Conservation (phyloP, 768 basidiomycete genomes). For the Saitozyma podzolica region DNA sequence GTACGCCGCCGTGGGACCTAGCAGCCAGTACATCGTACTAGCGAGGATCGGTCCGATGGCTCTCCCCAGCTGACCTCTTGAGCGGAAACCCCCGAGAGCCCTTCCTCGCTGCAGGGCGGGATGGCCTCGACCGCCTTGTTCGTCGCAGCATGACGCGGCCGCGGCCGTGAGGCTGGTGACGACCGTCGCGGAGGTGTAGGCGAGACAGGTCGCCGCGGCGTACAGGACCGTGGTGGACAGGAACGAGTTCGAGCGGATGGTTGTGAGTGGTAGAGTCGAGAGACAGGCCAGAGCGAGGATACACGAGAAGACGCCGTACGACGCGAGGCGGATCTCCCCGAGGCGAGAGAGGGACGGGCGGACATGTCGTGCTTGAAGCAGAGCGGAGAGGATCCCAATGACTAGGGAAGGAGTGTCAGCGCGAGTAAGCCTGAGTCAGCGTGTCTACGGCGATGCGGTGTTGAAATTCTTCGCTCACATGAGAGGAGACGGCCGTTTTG, state of each 20-base stretch:
- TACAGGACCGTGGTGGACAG: slow-evolving; percentile 42
- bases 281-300: slow-evolving; percentile 69
- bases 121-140: slow-evolving; percentile 51
- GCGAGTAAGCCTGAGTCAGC: slow-evolving; percentile 34
- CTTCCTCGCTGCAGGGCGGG: slow-evolving; percentile 77
- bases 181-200: slow-evolving; percentile 92
- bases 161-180: slow-evolving; percentile 89
- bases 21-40: slow-evolving; percentile 53
- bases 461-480: slow-evolving; percentile 26
- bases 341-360: slow-evolving; percentile 72
- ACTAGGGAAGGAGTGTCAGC: slow-evolving; percentile 50
- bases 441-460: neutral
- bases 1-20: slow-evolving; percentile 49
- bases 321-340: slow-evolving; percentile 80
- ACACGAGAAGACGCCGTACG: slow-evolving; percentile 74
- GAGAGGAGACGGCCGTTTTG: slow-evolving; percentile 50
- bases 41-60: slow-evolving; percentile 90
- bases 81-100: slow-evolving; percentile 81
- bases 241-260: slow-evolving; percentile 59
- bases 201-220: slow-evolving; percentile 76
- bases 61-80: slow-evolving; percentile 82
- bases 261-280: slow-evolving; percentile 66
- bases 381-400: slow-evolving; percentile 85
- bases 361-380: slow-evolving; percentile 92
- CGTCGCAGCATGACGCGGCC: slow-evolving; percentile 88